A percentile compares a stretch with the other conserved stretches of the same genome.
Evolutionary conservation across 2,329 filamentous ascomycete species (phyloP).

Genomic region (Chaetomium sp.): DNA sequence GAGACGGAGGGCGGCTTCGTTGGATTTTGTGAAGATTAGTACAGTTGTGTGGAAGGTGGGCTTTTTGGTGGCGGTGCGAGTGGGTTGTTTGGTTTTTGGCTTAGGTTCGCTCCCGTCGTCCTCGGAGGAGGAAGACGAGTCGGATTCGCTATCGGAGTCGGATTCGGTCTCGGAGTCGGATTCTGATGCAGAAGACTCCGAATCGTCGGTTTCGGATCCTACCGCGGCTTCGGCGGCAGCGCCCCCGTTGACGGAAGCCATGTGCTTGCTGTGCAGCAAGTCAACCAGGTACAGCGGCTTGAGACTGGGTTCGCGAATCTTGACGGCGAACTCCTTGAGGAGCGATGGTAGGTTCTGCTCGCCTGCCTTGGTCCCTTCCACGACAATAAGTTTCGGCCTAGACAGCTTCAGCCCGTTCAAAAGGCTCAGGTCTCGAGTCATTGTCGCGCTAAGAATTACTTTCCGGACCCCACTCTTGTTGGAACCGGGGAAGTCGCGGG

Average conservation of each 20-base stretch:
- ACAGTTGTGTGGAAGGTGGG: conserved; percentile 48
- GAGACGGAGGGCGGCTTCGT: conserved; percentile 85
- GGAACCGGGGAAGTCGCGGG: conserved; percentile 56
- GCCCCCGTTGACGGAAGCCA: conserved; percentile 40
- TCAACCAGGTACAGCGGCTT: conserved; percentile 86
- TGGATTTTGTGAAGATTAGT: conserved; percentile 88
- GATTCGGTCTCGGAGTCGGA: conserved; percentile 42
- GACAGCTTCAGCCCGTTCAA: conserved; percentile 72
- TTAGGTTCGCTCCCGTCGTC: conserved; percentile 28
- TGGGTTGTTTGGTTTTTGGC: conserved; percentile 26
- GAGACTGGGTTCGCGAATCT: conserved; percentile 67
- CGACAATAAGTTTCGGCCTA: conserved; percentile 73
- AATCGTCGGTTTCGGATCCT: conserved; percentile 37
- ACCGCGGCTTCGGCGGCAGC: conserved; percentile 42
- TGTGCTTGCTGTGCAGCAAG: conserved; percentile 63
- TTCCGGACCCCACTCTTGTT: conserved; percentile 67
- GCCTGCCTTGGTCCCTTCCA: conserved; percentile 57
- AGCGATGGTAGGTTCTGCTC: conserved; percentile 57
- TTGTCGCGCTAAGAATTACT: conserved; percentile 85
- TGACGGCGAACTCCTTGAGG: conserved; percentile 66
- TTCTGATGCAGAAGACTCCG: conserved; percentile 34
- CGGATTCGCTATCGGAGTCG: conserved; percentile 42
- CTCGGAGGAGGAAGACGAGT: conserved; percentile 20
- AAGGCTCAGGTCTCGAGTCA: conserved; percentile 83
- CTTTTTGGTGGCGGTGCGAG: conserved; percentile 11